Base-by-base conservation (phyloP, 495 filamentous ascomycete species). In the Cercophora newfieldiana region DNA sequence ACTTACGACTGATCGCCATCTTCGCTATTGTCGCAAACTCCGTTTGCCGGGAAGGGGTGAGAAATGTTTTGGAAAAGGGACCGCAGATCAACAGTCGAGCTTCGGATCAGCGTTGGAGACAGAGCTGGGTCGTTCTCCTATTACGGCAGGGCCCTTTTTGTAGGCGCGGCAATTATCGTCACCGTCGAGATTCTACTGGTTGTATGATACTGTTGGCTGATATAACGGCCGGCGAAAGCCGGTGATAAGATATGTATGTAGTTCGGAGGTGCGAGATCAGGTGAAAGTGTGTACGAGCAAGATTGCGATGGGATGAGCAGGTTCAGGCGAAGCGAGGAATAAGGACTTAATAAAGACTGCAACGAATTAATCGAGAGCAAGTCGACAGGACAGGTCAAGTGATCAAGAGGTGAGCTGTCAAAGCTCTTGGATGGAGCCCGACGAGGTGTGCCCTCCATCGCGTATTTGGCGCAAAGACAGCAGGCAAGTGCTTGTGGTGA, bases 1-100 rank as follows among this genome's bases (percentile, higher is more conserved):
- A 14, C 68, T 50, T 65, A 70, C 68, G 65, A 60, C 65, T 68
- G 56, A 64, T 58, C 7, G 61, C 66, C 68, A 70, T 70, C 29
- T 56, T 70, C 65, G n/a, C 18, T 28, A 30, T 21, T 53, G 49
- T 44, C 37, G 37, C 3, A 44, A 44, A 14, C 2, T 44, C 5
- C 18, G 37, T 14, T 44, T 44, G 37, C 10, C 18, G 37, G 37
- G 12, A 14, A 44, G 30, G 12, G 4, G 30, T 44, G 10, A 14
- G 37, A 14, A 44, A 6, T 44, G 3, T 8, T 4, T 26, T 26
- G 53, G 25, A 57, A 7, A 26, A 57, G 10, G 37, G 12, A 16
- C 10, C 37, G 37, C 37, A 5, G 18, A 2, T 16, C 2, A 4
- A 5, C 37, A 44, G 37, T 8, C 4, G 4, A 44, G 2, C 37